phyloP scores from a whole-genome alignment of 2,329 filamentous ascomycete genomes.

The Bisporella sp. region DNA sequence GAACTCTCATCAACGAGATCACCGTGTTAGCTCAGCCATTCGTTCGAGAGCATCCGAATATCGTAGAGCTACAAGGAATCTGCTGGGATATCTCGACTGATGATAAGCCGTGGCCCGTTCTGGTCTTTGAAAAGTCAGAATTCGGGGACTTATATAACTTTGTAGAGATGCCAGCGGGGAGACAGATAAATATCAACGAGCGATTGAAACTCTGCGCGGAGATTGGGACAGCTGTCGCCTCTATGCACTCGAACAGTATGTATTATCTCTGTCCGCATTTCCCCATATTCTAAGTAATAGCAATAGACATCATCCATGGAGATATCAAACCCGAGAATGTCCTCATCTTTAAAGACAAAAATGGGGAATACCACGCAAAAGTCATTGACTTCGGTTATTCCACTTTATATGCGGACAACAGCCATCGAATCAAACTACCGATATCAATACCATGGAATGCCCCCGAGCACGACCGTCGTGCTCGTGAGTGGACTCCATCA shows the following conservation, averaged over 20 bases:
- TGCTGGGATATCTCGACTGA: slow-evolving; percentile 3
- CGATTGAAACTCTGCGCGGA: slow-evolving; percentile 1
- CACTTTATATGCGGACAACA: not conserved
- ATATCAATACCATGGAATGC: slow-evolving; percentile 3
- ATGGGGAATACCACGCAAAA: not conserved
- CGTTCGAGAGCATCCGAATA: slow-evolving; percentile 1
- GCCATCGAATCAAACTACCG: not conserved
- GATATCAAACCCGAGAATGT: slow-evolving; percentile 7
- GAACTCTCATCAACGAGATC: slow-evolving; percentile 2
- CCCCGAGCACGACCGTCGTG: not conserved
- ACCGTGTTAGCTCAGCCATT: not conserved
- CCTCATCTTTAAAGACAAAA: slow-evolving; percentile 1
- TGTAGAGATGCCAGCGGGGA: not conserved
- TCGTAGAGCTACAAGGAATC: slow-evolving; percentile 3
- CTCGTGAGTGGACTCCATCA: not conserved
- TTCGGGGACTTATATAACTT: slow-evolving; percentile 3
- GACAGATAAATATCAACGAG: not conserved
- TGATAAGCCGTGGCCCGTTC: slow-evolving; percentile 1
- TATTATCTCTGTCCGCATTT: not conserved
- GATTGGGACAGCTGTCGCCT: slow-evolving; percentile 1
- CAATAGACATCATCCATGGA: slow-evolving; percentile 4
- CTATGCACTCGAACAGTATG: slow-evolving; percentile 3
- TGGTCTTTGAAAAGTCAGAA: slow-evolving; percentile 4
- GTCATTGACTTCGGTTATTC: slow-evolving; percentile 6
- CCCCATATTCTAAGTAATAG: not conserved